Conservation (phyloP, 345 rosid genomes). For the Lepidium didymum region DNA sequence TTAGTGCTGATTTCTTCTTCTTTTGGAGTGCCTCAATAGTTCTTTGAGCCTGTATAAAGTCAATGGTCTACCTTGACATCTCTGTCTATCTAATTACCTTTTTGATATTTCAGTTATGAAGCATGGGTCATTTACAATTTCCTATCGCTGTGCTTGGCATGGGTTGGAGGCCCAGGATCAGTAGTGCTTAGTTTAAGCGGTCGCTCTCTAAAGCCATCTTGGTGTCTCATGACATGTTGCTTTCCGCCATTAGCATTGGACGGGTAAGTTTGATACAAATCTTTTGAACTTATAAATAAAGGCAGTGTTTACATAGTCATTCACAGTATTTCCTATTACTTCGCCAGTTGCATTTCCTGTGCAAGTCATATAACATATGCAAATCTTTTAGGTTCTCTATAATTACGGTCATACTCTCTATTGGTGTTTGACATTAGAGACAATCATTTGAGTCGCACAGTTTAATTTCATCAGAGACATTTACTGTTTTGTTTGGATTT, state of each 20-base stretch:
- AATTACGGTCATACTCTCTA: not conserved
- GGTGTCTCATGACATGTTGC: constrained; percentile 87
- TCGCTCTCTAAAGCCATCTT: constrained; percentile 73
- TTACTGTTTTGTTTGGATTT: not conserved
- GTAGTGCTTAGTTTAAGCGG: constrained; percentile 89
- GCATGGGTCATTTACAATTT: constrained; percentile 99
- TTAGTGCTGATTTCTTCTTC: not conserved
- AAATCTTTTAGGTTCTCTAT: not conserved
- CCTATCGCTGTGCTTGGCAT: constrained; percentile 79
- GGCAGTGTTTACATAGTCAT: not conserved
- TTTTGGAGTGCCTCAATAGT: not conserved
- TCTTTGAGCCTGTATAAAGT: not conserved
- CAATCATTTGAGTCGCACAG: not conserved
- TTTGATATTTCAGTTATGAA: constrained; percentile 67
- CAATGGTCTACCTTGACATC: not conserved
- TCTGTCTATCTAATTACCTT: not conserved
- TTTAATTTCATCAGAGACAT: not conserved
- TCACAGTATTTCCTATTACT: not conserved
- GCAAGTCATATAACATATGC: not conserved
- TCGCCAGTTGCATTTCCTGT: not conserved
- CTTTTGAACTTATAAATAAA: not conserved
- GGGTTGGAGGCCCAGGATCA: constrained; percentile 99
- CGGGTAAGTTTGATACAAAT: constrained; percentile 52
- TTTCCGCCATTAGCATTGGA: constrained; percentile 72
- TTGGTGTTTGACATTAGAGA: not conserved